Evolutionary conservation across 495 filamentous ascomycete species (phyloP).

Genomic region (Hypoxylon trugodes): DNA sequence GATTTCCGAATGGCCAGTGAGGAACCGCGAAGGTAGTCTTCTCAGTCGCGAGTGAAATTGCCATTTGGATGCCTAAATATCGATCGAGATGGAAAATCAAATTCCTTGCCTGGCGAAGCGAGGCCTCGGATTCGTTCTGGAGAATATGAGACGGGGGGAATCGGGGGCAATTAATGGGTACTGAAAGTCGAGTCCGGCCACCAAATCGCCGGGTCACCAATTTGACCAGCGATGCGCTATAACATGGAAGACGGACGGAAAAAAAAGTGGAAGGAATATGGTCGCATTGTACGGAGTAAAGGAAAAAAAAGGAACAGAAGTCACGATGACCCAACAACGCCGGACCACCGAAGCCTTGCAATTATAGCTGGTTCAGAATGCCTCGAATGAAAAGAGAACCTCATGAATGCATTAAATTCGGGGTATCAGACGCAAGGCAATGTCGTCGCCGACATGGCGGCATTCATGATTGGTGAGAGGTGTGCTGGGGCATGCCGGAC

Average conservation of each 20-base stretch:
- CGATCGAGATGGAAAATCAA: conserved; percentile 21
- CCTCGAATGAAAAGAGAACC: conserved; percentile 50
- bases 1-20: background rate
- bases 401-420: conserved; percentile 60
- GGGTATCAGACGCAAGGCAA: conserved; percentile 57
- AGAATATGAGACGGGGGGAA: conserved; percentile 11
- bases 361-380: conserved; percentile 46
- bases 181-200: conserved; percentile 10
- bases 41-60: background rate
- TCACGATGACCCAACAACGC: conserved; percentile 48
- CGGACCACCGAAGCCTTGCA: conserved; percentile 45
- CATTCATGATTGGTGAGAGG: conserved; percentile 55
- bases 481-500: conserved; percentile 62
- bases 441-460: conserved; percentile 42
- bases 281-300: conserved; percentile 33
- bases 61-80: conserved; percentile 5
- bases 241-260: conserved; percentile 42
- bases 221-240: conserved; percentile 23
- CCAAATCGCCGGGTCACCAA: conserved; percentile 15
- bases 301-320: conserved; percentile 35
- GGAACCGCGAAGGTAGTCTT: background rate
- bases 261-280: conserved; percentile 31
- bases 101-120: background rate
- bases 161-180: conserved; percentile 28
- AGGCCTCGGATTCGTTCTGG: conserved; percentile 4